Conservation (phyloP, 2,329 filamentous ascomycete genomes). For the Colletotrichum ledebouriae region DNA sequence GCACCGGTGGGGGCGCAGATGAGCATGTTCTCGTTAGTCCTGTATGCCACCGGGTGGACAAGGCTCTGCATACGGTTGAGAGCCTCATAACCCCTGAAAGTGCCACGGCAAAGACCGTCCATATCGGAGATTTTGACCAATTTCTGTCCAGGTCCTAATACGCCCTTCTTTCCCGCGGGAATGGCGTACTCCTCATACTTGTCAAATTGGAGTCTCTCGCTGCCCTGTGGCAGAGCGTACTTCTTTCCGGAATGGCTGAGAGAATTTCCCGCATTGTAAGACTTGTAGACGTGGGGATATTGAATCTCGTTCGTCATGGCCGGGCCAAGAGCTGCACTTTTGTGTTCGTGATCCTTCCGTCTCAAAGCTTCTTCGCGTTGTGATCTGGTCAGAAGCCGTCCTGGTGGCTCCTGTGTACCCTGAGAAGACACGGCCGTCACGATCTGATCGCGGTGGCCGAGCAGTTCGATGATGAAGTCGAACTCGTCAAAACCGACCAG, state of each 20-base stretch:
- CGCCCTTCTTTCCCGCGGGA: constrained; percentile 84
- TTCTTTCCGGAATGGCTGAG: constrained; percentile 84
- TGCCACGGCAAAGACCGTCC: constrained; percentile 90
- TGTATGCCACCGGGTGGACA: constrained; percentile 94
- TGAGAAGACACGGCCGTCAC: constrained; percentile 59
- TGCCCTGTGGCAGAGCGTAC: constrained; percentile 85
- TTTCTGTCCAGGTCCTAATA: constrained; percentile 77
- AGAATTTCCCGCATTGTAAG: constrained; percentile 86
- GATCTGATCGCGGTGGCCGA: constrained; percentile 80
- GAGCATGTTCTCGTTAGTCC: constrained; percentile 97
- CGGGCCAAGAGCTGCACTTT: constrained; percentile 78
- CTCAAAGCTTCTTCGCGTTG: constrained; percentile 85
- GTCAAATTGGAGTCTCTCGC: constrained; percentile 75
- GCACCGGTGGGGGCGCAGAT: constrained; percentile 98
- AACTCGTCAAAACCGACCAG: constrained; percentile 93
- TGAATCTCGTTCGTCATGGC: constrained; percentile 79
- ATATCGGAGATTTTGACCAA: constrained; percentile 84
- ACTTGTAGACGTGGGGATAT: constrained; percentile 95
- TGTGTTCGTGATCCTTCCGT: constrained; percentile 85
- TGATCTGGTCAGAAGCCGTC: constrained; percentile 77
- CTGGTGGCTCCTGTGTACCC: constrained; percentile 52
- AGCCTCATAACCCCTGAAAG: constrained; percentile 92
- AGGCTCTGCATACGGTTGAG: constrained; percentile 99
- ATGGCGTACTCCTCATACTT: constrained; percentile 93
- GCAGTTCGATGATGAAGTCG: constrained; percentile 92